Conservation (phyloP, 805 yeast genomes). For the Blastobotrys chiropterorum region DNA sequence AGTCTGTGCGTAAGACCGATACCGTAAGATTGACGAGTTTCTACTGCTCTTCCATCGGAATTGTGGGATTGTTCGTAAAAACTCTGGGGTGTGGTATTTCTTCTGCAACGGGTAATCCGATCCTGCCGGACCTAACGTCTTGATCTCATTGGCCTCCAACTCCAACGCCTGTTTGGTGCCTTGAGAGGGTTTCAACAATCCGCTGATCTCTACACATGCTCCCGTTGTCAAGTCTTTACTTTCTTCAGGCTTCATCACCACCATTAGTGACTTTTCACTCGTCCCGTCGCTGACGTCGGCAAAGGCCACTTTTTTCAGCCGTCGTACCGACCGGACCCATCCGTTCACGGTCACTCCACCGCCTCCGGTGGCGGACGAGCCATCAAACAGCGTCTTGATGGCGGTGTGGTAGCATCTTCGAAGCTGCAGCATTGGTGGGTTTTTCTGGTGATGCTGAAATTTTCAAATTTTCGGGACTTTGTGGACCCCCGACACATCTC, state of each 20-base stretch:
- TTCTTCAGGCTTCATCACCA: slow-evolving; percentile 35
- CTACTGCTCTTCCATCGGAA: slow-evolving; percentile 67
- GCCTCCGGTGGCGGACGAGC: neutral
- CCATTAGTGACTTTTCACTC: slow-evolving; percentile 46
- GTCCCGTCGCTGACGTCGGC: slow-evolving; percentile 80
- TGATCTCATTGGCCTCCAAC: slow-evolving; percentile 34
- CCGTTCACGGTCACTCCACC: slow-evolving; percentile 51
- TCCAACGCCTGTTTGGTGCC: slow-evolving; percentile 52
- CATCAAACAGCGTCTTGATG: neutral
- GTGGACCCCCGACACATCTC: neutral
- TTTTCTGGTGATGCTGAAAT: neutral
- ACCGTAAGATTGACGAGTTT: slow-evolving; percentile 60
- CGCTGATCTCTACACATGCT: slow-evolving; percentile 38
- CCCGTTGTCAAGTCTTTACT: slow-evolving; percentile 36
- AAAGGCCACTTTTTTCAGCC: slow-evolving; percentile 71
- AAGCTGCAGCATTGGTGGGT: neutral
- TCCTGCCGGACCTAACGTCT: slow-evolving; percentile 55
- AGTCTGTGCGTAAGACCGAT: slow-evolving; percentile 62
- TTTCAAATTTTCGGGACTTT: neutral
- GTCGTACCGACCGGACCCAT: slow-evolving; percentile 66
- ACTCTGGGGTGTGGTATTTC: slow-evolving; percentile 60
- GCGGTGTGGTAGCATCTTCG: neutral
- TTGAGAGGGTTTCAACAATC: slow-evolving; percentile 41
- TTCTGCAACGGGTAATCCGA: slow-evolving; percentile 77
- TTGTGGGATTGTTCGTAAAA: slow-evolving; percentile 66